Conservation (phyloP, 495 filamentous ascomycete genomes). For the Aspergillus egyptiacus region DNA sequence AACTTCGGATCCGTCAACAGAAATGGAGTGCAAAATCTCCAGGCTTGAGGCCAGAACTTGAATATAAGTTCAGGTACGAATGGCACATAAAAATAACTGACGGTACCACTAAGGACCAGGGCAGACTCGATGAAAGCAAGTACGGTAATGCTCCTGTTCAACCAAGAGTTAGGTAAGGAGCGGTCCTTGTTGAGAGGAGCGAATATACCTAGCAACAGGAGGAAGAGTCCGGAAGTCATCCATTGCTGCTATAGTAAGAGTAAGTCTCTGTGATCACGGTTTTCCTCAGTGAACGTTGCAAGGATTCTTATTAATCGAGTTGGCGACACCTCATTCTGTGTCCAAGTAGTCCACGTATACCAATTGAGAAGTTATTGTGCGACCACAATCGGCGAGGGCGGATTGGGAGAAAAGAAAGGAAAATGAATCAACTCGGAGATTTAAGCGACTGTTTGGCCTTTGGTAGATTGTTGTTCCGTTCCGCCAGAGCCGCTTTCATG, state of each 20-base stretch:
- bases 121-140: conserved; percentile 59
- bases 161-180: not conserved
- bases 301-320: not conserved
- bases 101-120: conserved; percentile 52
- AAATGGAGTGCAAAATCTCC: conserved; percentile 66
- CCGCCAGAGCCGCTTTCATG: conserved; percentile 4
- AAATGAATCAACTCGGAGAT: not conserved
- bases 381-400: not conserved
- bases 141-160: conserved; percentile 61
- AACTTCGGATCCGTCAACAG: conserved; percentile 60
- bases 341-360: too few species aligned
- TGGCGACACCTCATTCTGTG: conserved; percentile 11
- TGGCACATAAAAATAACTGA: conserved; percentile 48
- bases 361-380: conserved; percentile 1
- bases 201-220: conserved; percentile 59
- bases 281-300: conserved; percentile 6
- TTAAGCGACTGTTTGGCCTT: conserved; percentile 9
- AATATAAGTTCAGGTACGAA: conserved; percentile 54
- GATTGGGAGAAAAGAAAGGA: not conserved
- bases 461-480: conserved; percentile 9
- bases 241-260: conserved; percentile 31
- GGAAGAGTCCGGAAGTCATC: conserved; percentile 67
- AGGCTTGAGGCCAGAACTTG: conserved; percentile 61
- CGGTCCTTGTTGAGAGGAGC: not conserved
- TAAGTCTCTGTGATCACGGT: too few species aligned